phyloP scores from a whole-genome alignment of 2,329 filamentous ascomycete species.

The Cordyceps javanica region DNA sequence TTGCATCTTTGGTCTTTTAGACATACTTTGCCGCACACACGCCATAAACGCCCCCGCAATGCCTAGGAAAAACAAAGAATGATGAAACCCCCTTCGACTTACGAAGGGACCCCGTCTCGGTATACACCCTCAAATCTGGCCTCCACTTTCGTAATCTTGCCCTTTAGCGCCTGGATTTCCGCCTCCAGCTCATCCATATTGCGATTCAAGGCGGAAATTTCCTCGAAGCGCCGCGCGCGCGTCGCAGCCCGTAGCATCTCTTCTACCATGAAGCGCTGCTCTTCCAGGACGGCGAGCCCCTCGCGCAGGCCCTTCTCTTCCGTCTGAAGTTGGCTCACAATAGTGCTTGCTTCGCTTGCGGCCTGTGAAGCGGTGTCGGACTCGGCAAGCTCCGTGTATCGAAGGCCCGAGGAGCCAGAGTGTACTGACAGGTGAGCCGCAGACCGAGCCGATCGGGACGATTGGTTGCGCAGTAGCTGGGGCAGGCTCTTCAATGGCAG shows the following conservation, averaged over 20 bases:
- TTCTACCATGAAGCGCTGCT: conserved; percentile 83
- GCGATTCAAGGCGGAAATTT: conserved; percentile 70
- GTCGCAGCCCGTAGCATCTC: conserved; percentile 78
- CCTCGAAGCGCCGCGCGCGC: conserved; percentile 74
- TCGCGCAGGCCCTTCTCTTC: conserved; percentile 82
- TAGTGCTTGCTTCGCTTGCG: conserved; percentile 46
- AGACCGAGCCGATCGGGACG: conserved; percentile 24
- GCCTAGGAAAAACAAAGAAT: too few species aligned
- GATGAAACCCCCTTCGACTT: neutral
- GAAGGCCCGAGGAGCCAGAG: conserved; percentile 32
- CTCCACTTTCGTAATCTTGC: conserved; percentile 62
- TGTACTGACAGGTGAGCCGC: conserved; percentile 28
- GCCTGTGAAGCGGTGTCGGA: conserved; percentile 40
- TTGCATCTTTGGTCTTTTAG: neutral
- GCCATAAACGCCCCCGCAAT: too few species aligned
- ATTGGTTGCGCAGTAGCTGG: conserved; percentile 50
- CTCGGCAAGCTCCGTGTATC: conserved; percentile 41
- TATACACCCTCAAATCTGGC: conserved; percentile 50
- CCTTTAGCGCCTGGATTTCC: conserved; percentile 65
- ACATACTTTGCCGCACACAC: neutral
- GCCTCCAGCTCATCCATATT: conserved; percentile 77
- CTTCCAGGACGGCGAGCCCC: conserved; percentile 75
- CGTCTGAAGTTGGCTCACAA: conserved; percentile 58
- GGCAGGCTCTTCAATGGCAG: conserved; percentile 74
- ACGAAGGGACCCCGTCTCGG: conserved; percentile 22